These are phyloP conservation scores for Cutaneotrichosporon dermatis DNA, from an alignment of 1,284 basidiomycete species.

Conservation along the genomic window DNA sequence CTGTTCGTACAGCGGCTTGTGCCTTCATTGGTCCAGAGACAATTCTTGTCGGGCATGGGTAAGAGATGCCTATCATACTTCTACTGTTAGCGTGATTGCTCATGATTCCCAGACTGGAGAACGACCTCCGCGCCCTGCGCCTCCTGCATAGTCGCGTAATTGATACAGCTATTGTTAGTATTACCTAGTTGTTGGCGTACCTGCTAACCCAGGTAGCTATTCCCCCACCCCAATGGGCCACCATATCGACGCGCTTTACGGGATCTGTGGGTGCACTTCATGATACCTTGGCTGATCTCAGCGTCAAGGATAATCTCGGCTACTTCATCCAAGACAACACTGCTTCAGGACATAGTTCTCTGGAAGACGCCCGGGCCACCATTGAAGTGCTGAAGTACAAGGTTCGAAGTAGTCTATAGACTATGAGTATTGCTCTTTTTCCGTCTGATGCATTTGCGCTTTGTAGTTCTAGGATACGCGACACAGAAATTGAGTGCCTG, in stretches of 20 bases:
- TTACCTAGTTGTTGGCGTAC: not conserved
- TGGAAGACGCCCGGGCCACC: slow-evolving; percentile 77
- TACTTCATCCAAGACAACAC: slow-evolving; percentile 66
- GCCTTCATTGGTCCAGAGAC: slow-evolving; percentile 69
- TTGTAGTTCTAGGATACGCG: too few relatives aligned
- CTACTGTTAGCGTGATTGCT: too few relatives aligned
- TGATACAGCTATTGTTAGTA: slow-evolving; percentile 64
- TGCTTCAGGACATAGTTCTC: slow-evolving; percentile 71
- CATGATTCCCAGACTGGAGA: slow-evolving; percentile 59
- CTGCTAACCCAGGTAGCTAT: slow-evolving; percentile 52
- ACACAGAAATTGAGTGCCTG: too few relatives aligned
- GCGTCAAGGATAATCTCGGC: slow-evolving; percentile 70
- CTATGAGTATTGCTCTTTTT: too few relatives aligned
- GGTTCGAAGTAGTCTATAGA: slow-evolving; percentile 24
- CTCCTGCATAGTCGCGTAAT: slow-evolving; percentile 75
- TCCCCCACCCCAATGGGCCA: slow-evolving; percentile 71
- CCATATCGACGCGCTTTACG: slow-evolving; percentile 73
- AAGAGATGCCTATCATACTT: slow-evolving; percentile 10
- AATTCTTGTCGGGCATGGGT: slow-evolving; percentile 66
- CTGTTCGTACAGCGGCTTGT: slow-evolving; percentile 64
- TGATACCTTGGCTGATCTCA: slow-evolving; percentile 34
- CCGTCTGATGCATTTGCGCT: too few relatives aligned
- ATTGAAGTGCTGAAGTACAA: slow-evolving; percentile 66
- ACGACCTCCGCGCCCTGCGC: slow-evolving; percentile 79
- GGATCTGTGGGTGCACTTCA: slow-evolving; percentile 60